Evolutionary conservation across 371 early-diverging fungal genomes (phyloP).

Genomic region (Mucor sp.): DNA sequence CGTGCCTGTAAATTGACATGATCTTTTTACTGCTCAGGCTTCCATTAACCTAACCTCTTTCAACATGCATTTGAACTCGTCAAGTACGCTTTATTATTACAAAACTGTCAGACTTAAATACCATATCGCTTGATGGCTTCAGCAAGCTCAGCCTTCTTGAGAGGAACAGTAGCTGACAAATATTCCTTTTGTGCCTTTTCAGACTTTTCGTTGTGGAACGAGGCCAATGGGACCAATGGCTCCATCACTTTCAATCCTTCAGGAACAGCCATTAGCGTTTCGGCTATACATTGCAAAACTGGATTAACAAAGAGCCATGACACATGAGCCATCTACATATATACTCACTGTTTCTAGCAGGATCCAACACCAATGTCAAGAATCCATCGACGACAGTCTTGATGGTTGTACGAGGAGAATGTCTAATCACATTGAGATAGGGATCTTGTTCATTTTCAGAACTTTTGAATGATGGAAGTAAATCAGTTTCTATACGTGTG

Average conservation of each 20-base stretch:
- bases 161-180: neutral
- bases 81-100: neutral
- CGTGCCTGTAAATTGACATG: no score
- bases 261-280: slow-evolving; percentile 20
- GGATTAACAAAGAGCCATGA: neutral
- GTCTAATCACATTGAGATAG: slow-evolving; percentile 3
- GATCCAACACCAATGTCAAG: slow-evolving; percentile 50
- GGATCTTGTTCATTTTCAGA: neutral
- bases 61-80: neutral
- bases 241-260: slow-evolving; percentile 13
- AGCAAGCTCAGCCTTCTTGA: neutral
- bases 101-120: neutral
- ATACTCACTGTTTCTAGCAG: slow-evolving; percentile 39
- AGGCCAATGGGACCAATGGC: neutral
- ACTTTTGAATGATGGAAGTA: neutral
- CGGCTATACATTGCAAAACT: neutral
- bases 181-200: neutral
- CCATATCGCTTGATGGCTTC: neutral
- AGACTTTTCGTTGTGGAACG: neutral
- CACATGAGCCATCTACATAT: neutral
- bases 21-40: no score
- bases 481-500: neutral
- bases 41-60: no score
- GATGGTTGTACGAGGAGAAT: slow-evolving; percentile 40
- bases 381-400: slow-evolving; percentile 57